Conservation (phyloP, 2,329 filamentous ascomycete genomes). For the Colletotrichum limetticola region DNA sequence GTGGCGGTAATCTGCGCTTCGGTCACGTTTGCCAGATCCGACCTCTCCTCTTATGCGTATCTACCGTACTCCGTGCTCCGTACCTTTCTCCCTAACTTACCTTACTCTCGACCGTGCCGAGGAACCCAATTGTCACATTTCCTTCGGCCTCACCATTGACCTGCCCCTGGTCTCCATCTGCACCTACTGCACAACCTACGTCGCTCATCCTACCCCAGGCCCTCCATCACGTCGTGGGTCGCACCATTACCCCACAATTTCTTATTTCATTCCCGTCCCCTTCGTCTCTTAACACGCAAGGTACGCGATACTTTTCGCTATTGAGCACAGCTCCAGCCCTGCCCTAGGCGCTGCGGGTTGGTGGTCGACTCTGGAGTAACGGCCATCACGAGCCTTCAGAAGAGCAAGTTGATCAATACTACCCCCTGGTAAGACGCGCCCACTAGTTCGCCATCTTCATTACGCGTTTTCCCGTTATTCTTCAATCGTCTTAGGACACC, state of each 20-base stretch:
- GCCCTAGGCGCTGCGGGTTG: constrained; percentile 14
- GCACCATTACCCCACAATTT: constrained; percentile 29
- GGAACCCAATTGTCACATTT: constrained; percentile 21
- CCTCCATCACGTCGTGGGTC: constrained; percentile 28
- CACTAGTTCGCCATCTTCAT: constrained; percentile 7
- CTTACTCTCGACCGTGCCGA: neutral
- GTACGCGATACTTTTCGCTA: constrained; percentile 19
- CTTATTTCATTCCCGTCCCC: constrained; percentile 23
- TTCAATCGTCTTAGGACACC: neutral
- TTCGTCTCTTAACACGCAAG: constrained; percentile 20
- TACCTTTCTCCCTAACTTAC: neutral
- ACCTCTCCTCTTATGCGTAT: neutral
- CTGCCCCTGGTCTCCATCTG: constrained; percentile 2
- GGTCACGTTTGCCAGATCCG: constrained; percentile 25
- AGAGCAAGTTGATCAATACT: constrained; percentile 3
- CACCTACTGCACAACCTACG: constrained; percentile 11
- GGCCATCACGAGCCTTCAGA: constrained; percentile 10
- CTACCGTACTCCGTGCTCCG: neutral
- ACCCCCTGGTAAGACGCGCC: constrained; percentile 31
- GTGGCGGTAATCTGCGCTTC: constrained; percentile 17
- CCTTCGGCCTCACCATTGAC: constrained; percentile 8
- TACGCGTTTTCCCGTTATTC: neutral
- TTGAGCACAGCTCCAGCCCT: constrained; percentile 23
- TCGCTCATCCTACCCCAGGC: constrained; percentile 21
- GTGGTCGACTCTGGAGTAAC: constrained; percentile 3